These are phyloP conservation scores for Cryptosporidium baileyi DNA, from an alignment of 169 alveolate species.

Conservation along the genomic window DNA sequence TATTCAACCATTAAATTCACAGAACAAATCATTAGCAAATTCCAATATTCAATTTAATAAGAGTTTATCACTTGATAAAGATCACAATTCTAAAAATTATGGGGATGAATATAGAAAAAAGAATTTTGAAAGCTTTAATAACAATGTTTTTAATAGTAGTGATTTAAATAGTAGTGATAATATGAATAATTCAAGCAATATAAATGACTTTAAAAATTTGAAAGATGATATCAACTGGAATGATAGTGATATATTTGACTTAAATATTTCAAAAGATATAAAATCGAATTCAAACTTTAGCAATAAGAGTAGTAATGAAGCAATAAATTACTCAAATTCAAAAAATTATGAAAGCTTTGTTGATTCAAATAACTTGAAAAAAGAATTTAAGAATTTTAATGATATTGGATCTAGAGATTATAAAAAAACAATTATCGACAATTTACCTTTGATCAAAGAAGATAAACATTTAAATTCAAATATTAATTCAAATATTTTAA, in stretches of 20 bases:
- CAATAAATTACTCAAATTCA: background rate
- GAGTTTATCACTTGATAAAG: background rate
- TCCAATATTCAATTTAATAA: background rate
- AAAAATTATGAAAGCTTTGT: background rate
- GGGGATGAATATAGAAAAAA: background rate
- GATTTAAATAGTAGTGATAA: background rate
- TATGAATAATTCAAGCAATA: background rate
- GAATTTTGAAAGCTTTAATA: background rate
- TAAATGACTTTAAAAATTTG: too few species aligned
- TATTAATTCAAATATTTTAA: background rate
- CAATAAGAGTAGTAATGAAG: background rate
- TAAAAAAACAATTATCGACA: background rate
- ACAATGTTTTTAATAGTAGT: too few species aligned
- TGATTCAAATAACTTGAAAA: background rate
- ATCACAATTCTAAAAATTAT: too few species aligned
- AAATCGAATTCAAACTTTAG: too few species aligned
- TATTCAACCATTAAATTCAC: background rate
- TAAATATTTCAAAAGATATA: background rate
- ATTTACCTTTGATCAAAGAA: background rate
- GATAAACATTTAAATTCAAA: background rate
- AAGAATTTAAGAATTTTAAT: background rate
- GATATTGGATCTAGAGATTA: background rate
- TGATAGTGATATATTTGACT: slow-evolving; percentile 40
- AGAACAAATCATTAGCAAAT: background rate
- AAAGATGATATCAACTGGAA: slow-evolving; percentile 15